phyloP scores from a whole-genome alignment of 495 filamentous ascomycete species.

The Viridothelium virens region DNA sequence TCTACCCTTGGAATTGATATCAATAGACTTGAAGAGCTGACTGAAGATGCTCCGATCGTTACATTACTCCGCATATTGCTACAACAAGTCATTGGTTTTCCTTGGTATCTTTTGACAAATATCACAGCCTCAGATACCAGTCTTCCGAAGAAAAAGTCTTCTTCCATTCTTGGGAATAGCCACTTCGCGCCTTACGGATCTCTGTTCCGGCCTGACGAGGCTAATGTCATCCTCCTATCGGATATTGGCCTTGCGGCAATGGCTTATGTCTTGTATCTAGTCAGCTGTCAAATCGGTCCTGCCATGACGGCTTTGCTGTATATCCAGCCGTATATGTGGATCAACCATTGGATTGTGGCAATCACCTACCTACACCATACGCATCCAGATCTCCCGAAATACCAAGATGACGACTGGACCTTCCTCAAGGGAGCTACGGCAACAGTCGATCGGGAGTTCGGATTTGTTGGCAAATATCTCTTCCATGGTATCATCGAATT shows the following conservation, averaged over 20 bases:
- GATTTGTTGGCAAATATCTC: conserved; percentile 51
- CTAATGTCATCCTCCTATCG: background rate
- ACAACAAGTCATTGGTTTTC: conserved; percentile 16
- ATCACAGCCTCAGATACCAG: conserved; percentile 7
- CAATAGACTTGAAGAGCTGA: conserved; percentile 14
- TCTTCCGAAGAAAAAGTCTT: conserved; percentile 9
- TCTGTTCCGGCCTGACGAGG: conserved; percentile 1
- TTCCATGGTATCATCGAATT: conserved; percentile 58
- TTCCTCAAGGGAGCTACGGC: conserved; percentile 51
- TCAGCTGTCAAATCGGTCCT: background rate
- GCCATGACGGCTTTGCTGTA: background rate
- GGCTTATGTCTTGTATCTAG: background rate
- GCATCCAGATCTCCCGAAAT: conserved; percentile 52
- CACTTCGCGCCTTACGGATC: conserved; percentile 1
- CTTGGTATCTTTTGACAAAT: conserved; percentile 10
- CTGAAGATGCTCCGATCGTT: conserved; percentile 17
- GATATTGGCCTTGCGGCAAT: background rate
- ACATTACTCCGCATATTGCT: conserved; percentile 15
- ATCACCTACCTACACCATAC: conserved; percentile 58
- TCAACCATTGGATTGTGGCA: conserved; percentile 39
- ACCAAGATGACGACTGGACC: conserved; percentile 49
- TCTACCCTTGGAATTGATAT: background rate
- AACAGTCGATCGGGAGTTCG: conserved; percentile 55
- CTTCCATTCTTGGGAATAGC: background rate
- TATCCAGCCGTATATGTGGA: background rate